Evolutionary conservation across 192 early-diverging fungal genomes (phyloP).

Genomic region (Allomyces macrogynus): DNA sequence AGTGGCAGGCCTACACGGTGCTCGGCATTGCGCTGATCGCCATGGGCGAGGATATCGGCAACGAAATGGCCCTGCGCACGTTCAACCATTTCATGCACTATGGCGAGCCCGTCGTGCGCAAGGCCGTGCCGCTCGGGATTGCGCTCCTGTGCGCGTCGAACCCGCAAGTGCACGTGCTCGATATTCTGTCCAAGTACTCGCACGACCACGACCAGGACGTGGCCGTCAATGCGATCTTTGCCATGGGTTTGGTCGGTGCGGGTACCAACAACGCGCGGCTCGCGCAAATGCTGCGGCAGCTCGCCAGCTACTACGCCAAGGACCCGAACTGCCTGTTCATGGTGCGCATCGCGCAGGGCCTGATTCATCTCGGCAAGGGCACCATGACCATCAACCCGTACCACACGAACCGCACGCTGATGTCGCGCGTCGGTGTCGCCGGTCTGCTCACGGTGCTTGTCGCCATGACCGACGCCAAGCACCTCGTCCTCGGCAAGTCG

Average conservation of each 20-base stretch:
- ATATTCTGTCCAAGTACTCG: slow-evolving; percentile 92
- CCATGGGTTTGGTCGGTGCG: slow-evolving; percentile 95
- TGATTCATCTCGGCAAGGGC: slow-evolving; percentile 95
- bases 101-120: slow-evolving; percentile 84
- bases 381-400: slow-evolving; percentile 91
- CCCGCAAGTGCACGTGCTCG: slow-evolving; percentile 74
- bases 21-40: slow-evolving; percentile 88
- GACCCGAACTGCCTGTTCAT: slow-evolving; percentile 71
- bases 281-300: slow-evolving; percentile 89
- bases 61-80: slow-evolving; percentile 83
- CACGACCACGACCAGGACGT: slow-evolving; percentile 96
- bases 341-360: slow-evolving; percentile 66
- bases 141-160: slow-evolving; percentile 91
- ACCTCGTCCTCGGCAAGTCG: slow-evolving; percentile 66
- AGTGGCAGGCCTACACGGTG: slow-evolving; percentile 84
- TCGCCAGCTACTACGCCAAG: slow-evolving; percentile 93
- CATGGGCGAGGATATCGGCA: slow-evolving; percentile 91
- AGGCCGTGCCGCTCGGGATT: slow-evolving; percentile 83
- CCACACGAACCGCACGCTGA: slow-evolving; percentile 72
- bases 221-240: slow-evolving; percentile 87
- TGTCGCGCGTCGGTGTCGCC: slow-evolving; percentile 74
- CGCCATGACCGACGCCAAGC: slow-evolving; percentile 78
- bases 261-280: slow-evolving; percentile 98
- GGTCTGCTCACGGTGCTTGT: slow-evolving; percentile 74
- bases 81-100: slow-evolving; percentile 99